A percentile compares a stretch with the other conserved stretches of the same genome.
Evolutionary conservation across 257 asterid genomes (phyloP).

Genomic region (Linaria vulgaris): DNA sequence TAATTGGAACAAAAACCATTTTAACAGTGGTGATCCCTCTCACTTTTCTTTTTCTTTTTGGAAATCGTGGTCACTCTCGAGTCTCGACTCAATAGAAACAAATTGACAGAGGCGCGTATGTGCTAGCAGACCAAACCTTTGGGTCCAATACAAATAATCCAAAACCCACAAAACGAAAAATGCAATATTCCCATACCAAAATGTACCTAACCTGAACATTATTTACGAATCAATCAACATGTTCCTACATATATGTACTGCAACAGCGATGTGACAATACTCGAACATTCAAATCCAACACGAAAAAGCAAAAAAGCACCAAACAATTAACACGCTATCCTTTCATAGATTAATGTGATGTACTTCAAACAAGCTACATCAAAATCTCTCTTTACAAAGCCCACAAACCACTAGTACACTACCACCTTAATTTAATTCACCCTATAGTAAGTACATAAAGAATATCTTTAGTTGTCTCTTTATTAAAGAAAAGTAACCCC

Average conservation of each 20-base stretch:
- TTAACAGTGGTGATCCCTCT: too few relatives aligned
- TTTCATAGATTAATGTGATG: constrained; percentile 39
- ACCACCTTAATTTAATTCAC: too few relatives aligned
- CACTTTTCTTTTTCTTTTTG: too few relatives aligned
- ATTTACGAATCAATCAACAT: constrained; percentile 11
- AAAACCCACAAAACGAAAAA: not conserved
- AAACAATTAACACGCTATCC: constrained; percentile 16
- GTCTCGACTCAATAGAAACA: too few relatives aligned
- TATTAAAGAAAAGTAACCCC: constrained; percentile 37
- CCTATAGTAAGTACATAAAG: constrained; percentile 40
- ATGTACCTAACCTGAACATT: not conserved
- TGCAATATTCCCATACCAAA: not conserved
- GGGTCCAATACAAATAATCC: not conserved
- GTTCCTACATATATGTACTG: constrained; percentile 19
- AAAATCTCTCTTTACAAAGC: constrained; percentile 37
- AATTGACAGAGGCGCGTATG: too few relatives aligned
- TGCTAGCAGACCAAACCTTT: too few relatives aligned
- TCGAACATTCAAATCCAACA: constrained; percentile 37
- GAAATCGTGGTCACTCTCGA: too few relatives aligned
- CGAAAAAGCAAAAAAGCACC: constrained; percentile 40
- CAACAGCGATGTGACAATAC: constrained; percentile 38
- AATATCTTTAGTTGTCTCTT: constrained; percentile 57
- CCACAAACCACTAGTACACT: constrained; percentile 26
- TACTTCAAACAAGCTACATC: constrained; percentile 20
- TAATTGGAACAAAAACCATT: too few relatives aligned